Evolutionary conservation across 345 rosid species (phyloP).

Genomic region (Ricinus communis): DNA sequence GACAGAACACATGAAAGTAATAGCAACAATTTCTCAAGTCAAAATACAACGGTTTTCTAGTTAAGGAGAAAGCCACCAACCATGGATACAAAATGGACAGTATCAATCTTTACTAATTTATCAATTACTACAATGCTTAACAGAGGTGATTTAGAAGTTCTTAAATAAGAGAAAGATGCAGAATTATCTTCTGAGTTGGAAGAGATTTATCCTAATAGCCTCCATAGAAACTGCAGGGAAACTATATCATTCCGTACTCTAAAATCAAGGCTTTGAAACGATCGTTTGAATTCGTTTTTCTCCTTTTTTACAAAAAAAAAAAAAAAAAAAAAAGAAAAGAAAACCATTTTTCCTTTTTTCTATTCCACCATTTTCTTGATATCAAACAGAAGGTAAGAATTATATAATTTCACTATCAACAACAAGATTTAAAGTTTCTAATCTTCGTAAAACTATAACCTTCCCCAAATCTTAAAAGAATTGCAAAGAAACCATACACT

Average conservation of each 20-base stretch:
- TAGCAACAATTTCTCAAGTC: not conserved
- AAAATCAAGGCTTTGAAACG: constrained; percentile 6
- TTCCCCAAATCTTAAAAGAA: too few relatives aligned
- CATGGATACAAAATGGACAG: too few relatives aligned
- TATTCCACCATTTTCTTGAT: not conserved
- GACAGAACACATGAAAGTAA: not conserved
- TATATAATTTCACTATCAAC: not conserved
- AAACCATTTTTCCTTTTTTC: constrained; percentile 1
- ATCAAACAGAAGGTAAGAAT: constrained; percentile 3
- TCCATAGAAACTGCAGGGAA: not conserved
- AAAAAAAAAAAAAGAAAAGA: not conserved
- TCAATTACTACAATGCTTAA: not conserved
- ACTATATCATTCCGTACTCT: not conserved
- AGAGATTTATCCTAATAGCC: not conserved
- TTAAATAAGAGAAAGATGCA: not conserved
- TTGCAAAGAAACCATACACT: not conserved
- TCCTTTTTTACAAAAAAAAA: too few relatives aligned
- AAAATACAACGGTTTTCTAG: not conserved
- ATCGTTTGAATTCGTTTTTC: too few relatives aligned
- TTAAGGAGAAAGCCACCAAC: too few relatives aligned
- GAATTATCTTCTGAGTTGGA: not conserved
- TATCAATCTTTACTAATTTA: not conserved
- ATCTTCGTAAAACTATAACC: not conserved
- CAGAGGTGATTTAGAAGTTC: not conserved
- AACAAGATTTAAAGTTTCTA: not conserved